phyloP scores from a whole-genome alignment of 225 moss, liverwort and hornwort species.

The Bryum argenteum region DNA sequence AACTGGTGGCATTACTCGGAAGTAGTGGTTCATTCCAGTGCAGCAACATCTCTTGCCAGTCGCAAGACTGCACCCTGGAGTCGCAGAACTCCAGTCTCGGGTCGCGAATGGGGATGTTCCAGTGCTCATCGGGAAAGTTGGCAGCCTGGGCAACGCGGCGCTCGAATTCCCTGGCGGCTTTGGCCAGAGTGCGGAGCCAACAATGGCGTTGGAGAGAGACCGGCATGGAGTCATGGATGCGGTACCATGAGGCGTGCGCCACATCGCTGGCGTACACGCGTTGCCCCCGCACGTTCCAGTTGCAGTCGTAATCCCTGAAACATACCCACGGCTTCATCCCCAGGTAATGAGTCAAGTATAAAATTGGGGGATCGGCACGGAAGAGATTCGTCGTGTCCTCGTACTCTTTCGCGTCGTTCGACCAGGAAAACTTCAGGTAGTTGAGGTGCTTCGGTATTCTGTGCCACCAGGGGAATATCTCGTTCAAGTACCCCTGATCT shows the following conservation, averaged over 20 bases:
- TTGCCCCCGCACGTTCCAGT: slow-evolving; percentile 54
- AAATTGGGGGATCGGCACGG: slow-evolving; percentile 52
- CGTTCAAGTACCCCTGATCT: slow-evolving; percentile 85
- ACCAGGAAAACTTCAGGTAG: slow-evolving; percentile 78
- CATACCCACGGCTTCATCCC: slow-evolving; percentile 82
- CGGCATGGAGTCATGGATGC: slow-evolving; percentile 67
- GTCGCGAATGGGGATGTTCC: slow-evolving; percentile 43
- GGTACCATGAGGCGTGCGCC: slow-evolving; percentile 66
- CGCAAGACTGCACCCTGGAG: slow-evolving; percentile 21
- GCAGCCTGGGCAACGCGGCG: slow-evolving; percentile 35
- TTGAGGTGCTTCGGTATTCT: slow-evolving; percentile 66
- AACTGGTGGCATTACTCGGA: not conserved
- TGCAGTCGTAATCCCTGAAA: slow-evolving; percentile 83
- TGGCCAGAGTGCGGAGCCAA: slow-evolving; percentile 44
- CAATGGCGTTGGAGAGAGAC: slow-evolving; percentile 58
- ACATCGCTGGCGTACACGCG: slow-evolving; percentile 61
- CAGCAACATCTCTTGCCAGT: slow-evolving; percentile 36
- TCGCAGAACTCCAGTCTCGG: slow-evolving; percentile 41
- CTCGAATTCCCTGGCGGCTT: slow-evolving; percentile 45
- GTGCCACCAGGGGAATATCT: slow-evolving; percentile 87
- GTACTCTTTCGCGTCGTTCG: slow-evolving; percentile 42
- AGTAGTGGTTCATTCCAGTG: slow-evolving; percentile 36
- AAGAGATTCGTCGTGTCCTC: slow-evolving; percentile 25
- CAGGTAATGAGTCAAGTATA: slow-evolving; percentile 71
- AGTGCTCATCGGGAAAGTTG: slow-evolving; percentile 33